Conservation (phyloP, 129 eudicot species). For the Cynara cardunculus region DNA sequence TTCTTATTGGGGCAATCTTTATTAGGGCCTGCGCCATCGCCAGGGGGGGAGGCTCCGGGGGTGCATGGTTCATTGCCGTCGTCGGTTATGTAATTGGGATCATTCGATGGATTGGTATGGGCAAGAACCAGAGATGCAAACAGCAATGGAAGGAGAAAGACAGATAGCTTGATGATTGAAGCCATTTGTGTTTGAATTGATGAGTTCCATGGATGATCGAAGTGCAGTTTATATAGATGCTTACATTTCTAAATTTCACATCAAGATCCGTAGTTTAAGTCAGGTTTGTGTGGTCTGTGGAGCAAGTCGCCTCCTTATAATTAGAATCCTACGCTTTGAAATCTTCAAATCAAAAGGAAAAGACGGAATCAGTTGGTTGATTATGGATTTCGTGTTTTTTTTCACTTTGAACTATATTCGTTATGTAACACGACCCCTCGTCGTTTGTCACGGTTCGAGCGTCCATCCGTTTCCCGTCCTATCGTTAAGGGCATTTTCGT, state of each 20-base stretch:
- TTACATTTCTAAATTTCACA: background rate
- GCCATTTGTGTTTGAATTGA: slow-evolving; percentile 3
- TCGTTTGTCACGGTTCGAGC: too few relatives aligned
- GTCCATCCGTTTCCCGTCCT: too few relatives aligned
- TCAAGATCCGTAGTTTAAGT: background rate
- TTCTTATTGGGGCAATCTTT: background rate
- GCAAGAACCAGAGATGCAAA: slow-evolving; percentile 11
- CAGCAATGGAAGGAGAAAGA: slow-evolving; percentile 1
- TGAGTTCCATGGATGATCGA: background rate
- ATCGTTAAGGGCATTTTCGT: too few relatives aligned
- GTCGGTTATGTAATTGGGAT: background rate
- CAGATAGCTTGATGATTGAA: slow-evolving; percentile 3
- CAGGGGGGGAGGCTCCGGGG: background rate
- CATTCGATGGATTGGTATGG: background rate
- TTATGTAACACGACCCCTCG: too few relatives aligned
- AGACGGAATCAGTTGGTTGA: too few relatives aligned
- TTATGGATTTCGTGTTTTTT: too few relatives aligned
- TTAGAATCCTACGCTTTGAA: background rate
- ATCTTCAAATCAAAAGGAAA: background rate
- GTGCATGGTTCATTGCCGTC: background rate
- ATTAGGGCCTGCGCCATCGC: background rate
- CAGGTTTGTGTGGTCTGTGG: background rate
- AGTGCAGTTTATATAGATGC: background rate
- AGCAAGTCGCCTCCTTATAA: background rate
- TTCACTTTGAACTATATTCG: too few relatives aligned